These are phyloP conservation scores for Sphagnum fallax DNA, from an alignment of 228 moss, liverwort and hornwort genomes.

Conservation along the genomic window DNA sequence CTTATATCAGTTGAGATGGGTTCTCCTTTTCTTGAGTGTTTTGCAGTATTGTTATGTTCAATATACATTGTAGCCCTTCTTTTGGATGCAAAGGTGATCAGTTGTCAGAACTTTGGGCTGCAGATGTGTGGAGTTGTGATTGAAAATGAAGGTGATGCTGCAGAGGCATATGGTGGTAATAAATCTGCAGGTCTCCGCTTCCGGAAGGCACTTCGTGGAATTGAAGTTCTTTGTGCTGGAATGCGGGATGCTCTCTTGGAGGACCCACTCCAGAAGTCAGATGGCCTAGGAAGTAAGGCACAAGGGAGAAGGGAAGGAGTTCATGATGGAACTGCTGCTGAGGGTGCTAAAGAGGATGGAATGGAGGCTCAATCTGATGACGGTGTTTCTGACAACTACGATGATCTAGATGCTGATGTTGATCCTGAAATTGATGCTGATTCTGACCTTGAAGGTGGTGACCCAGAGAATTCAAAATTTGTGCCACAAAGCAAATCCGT, in stretches of 20 bases:
- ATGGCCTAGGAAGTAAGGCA: constrained; percentile 51
- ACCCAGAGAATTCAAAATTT: too few relatives aligned
- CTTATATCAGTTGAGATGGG: too few relatives aligned
- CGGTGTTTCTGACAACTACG: constrained; percentile 45
- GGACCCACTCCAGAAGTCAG: constrained; percentile 62
- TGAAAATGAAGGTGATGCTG: constrained; percentile 95
- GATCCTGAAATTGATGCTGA: constrained; percentile 15
- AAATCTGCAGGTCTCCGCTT: constrained; percentile 95
- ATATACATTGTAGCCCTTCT: too few relatives aligned
- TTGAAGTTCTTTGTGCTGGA: constrained; percentile 80
- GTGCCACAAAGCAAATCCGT: too few relatives aligned
- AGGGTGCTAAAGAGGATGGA: constrained; percentile 36
- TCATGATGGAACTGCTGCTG: constrained; percentile 18
- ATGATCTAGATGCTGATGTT: constrained; percentile 24
- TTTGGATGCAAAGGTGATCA: too few relatives aligned
- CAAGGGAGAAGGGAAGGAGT: constrained; percentile 16
- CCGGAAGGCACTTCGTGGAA: constrained; percentile 82
- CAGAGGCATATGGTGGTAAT: constrained; percentile 92
- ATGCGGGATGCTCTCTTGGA: constrained; percentile 98
- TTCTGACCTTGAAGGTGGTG: constrained; percentile 31
- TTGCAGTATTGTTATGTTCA: too few relatives aligned
- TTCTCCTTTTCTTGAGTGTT: too few relatives aligned
- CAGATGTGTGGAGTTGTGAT: constrained; percentile 95
- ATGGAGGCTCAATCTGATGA: constrained; percentile 71
- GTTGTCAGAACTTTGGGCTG: neutral